These are phyloP conservation scores for Cucumis melo DNA, from an alignment of 306 rosid genomes.

Conservation along the genomic window DNA sequence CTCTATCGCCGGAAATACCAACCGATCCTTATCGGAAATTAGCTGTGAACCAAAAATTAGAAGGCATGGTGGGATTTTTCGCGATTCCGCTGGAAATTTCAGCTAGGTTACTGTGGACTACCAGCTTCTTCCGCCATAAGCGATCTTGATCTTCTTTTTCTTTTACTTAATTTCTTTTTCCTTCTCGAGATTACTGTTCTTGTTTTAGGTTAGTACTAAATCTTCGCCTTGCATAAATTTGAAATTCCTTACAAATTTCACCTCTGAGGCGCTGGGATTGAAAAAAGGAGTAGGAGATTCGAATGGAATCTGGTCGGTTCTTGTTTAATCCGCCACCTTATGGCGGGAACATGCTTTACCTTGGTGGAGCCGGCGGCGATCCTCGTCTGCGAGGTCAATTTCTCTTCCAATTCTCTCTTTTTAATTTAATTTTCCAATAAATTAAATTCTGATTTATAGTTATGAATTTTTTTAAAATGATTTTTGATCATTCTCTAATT, in stretches of 20 bases:
- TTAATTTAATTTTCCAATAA: background rate
- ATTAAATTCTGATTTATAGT: background rate
- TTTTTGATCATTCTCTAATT: background rate
- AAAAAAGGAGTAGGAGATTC: background rate
- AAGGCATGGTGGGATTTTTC: slow-evolving; percentile 88
- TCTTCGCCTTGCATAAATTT: background rate
- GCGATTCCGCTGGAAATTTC: slow-evolving; percentile 73
- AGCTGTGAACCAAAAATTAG: background rate
- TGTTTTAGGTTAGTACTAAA: background rate
- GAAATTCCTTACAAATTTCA: background rate
- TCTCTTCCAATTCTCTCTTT: background rate
- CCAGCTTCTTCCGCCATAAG: slow-evolving; percentile 99
- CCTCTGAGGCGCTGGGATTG: background rate
- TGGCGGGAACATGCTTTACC: slow-evolving; percentile 64
- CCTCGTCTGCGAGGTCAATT: slow-evolving; percentile 46
- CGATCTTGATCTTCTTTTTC: background rate
- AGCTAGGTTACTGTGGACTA: slow-evolving; percentile 92
- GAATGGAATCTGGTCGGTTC: slow-evolving; percentile 21
- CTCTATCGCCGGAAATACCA: background rate
- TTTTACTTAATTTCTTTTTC: background rate
- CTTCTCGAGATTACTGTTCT: background rate
- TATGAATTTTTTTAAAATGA: no score
- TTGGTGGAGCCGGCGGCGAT: slow-evolving; percentile 38
- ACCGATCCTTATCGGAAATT: background rate
- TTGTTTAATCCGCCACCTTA: slow-evolving; percentile 40